A percentile compares a stretch with the other conserved stretches of the same genome.
These are phyloP conservation scores for Ramaria rubella DNA, from an alignment of 768 basidiomycete genomes.

Conservation along the genomic window DNA sequence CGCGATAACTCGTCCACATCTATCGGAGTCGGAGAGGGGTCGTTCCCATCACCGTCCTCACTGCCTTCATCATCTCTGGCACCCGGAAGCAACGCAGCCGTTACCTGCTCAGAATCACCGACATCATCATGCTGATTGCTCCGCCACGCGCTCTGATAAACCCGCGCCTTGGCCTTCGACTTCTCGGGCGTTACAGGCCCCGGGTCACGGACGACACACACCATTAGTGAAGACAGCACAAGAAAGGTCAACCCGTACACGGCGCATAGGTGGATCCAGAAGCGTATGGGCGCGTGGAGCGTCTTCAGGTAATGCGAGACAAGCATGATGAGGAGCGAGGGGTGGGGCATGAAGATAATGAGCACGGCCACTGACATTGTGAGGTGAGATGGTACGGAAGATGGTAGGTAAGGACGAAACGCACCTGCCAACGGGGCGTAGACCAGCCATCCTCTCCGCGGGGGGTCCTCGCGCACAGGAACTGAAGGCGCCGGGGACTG, in stretches of 20 bases:
- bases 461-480: neutral
- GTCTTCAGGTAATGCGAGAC: conserved; percentile 59
- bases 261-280: conserved; percentile 48
- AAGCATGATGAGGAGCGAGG: conserved; percentile 62
- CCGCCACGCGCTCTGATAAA: neutral
- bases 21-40: neutral
- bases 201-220: conserved; percentile 68
- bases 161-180: conserved; percentile 8
- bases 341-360: conserved; percentile 66
- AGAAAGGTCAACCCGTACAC: conserved; percentile 64
- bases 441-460: neutral
- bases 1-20: conserved; percentile 41
- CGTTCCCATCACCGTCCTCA: conserved; percentile 5
- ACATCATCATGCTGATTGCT: conserved; percentile 25
- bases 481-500: neutral
- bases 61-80: neutral
- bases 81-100: neutral
- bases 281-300: conserved; percentile 39
- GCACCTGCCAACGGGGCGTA: neutral
- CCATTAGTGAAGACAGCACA: conserved; percentile 64
- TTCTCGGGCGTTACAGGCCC: conserved; percentile 43
- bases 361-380: conserved; percentile 38
- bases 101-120: conserved; percentile 11
- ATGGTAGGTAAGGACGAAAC: neutral
- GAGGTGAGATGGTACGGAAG: neutral